Conservation (phyloP, 768 basidiomycete genomes). For the Tubosaeta sp. region DNA sequence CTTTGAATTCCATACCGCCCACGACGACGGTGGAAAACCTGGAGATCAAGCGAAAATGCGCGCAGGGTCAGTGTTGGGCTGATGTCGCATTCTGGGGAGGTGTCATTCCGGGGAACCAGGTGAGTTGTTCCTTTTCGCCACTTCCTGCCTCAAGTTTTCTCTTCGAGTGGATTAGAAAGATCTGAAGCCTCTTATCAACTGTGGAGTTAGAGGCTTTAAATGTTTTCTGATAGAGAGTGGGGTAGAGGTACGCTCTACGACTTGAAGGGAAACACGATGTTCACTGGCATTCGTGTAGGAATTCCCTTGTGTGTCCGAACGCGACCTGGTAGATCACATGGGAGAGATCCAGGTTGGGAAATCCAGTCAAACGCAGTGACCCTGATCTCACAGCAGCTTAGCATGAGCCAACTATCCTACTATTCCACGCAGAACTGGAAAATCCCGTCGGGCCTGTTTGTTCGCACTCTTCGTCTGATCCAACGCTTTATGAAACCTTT, state of each 20-base stretch:
- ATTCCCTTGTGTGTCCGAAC: conserved; percentile 81
- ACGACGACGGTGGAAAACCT: conserved; percentile 84
- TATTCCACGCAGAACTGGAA: conserved; percentile 93
- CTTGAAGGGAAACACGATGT: conserved; percentile 1
- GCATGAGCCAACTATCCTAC: conserved; percentile 65
- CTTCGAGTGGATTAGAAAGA: conserved; percentile 46
- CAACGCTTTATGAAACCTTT: conserved; percentile 72
- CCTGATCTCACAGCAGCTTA: conserved; percentile 29
- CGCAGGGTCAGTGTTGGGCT: conserved; percentile 68
- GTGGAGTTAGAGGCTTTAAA: conserved; percentile 94
- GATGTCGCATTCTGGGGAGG: conserved; percentile 84
- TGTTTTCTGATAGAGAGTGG: conserved; percentile 96
- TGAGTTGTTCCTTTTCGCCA: conserved; percentile 20
- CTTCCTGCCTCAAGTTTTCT: background rate
- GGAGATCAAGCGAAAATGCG: conserved; percentile 63
- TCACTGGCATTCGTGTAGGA: conserved; percentile 50
- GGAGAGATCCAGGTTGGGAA: conserved; percentile 58
- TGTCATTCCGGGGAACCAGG: conserved; percentile 88
- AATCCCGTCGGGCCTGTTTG: conserved; percentile 10
- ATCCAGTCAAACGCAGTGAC: background rate
- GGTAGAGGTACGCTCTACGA: conserved; percentile 62
- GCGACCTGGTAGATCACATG: conserved; percentile 69
- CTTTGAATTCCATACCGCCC: conserved; percentile 93
- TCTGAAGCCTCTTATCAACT: conserved; percentile 67
- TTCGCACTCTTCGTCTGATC: conserved; percentile 32